Percentiles rank a stretch among this genome's conserved stretches.
Evolutionary conservation across 2,329 filamentous ascomycete genomes (phyloP).

Genomic region (Trichocomaceae sp.): DNA sequence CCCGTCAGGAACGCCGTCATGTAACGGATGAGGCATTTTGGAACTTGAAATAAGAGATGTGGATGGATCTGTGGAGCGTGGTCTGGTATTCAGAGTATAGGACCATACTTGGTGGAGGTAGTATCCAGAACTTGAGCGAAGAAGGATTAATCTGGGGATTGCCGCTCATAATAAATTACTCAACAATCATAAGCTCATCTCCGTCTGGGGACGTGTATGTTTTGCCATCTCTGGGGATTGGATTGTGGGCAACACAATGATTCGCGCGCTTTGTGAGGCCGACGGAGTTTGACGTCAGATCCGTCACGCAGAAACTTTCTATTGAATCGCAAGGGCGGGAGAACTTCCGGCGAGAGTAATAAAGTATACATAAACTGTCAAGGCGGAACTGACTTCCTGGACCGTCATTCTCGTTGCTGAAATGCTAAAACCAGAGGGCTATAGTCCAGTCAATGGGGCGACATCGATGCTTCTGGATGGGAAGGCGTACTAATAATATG

Average conservation of each 20-base stretch:
- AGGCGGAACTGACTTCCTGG: background rate
- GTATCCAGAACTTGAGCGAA: background rate
- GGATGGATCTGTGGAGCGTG: background rate
- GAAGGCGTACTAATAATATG: conserved; percentile 6
- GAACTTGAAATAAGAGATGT: background rate
- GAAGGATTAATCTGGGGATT: conserved; percentile 1
- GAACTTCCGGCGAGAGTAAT: conserved; percentile 4
- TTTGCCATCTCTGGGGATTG: conserved; percentile 13
- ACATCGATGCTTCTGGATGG: background rate
- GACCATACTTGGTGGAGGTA: conserved; percentile 10
- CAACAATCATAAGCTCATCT: background rate
- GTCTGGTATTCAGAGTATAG: conserved; percentile 2
- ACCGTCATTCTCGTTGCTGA: background rate
- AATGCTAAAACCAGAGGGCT: conserved; percentile 2
- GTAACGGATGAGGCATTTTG: conserved; percentile 11
- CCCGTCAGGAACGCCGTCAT: conserved; percentile 12
- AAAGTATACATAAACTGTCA: background rate
- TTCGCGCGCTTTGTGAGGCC: conserved; percentile 9
- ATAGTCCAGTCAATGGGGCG: background rate
- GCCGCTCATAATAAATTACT: conserved; percentile 7
- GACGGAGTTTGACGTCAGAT: conserved; percentile 14
- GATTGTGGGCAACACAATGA: conserved; percentile 10
- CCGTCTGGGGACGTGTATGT: conserved; percentile 10
- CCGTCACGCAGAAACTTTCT: conserved; percentile 8
- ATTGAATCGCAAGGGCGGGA: conserved; percentile 4